Conservation (phyloP, 2,329 filamentous ascomycete genomes). For the Ascocoryne sarcoides region DNA sequence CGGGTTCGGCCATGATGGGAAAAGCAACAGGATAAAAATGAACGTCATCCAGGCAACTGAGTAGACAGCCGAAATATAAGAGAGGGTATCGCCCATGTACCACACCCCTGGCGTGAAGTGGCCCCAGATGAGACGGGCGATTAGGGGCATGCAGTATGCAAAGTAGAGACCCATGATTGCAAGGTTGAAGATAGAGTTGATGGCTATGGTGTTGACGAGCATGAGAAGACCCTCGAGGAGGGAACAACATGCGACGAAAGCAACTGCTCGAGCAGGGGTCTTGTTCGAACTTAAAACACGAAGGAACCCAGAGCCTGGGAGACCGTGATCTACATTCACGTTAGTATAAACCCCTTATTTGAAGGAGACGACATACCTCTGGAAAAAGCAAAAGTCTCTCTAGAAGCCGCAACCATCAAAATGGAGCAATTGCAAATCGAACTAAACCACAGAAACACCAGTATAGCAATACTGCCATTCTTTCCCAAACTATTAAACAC, state of each 20-base stretch:
- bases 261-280: slow-evolving; percentile 25
- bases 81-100: slow-evolving; percentile 26
- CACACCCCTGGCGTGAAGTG: slow-evolving; percentile 26
- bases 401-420: slow-evolving; percentile 41
- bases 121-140: slow-evolving; percentile 23
- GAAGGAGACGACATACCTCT: slow-evolving; percentile 29
- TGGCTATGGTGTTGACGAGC: slow-evolving; percentile 28
- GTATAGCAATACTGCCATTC: slow-evolving; percentile 35
- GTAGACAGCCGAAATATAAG: slow-evolving; percentile 21
- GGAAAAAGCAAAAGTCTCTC: slow-evolving; percentile 55
- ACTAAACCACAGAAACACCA: slow-evolving; percentile 16
- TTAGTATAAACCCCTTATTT: background rate
- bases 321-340: slow-evolving; percentile 22
- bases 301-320: slow-evolving; percentile 24
- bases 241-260: slow-evolving; percentile 22
- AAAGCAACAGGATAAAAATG: slow-evolving; percentile 26
- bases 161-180: slow-evolving; percentile 30
- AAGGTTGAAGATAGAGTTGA: slow-evolving; percentile 29
- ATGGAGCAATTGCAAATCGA: slow-evolving; percentile 2
- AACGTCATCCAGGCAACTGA: slow-evolving; percentile 27
- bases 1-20: slow-evolving; percentile 21
- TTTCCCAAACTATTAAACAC: slow-evolving; percentile 49
- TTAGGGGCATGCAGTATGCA: slow-evolving; percentile 28
- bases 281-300: slow-evolving; percentile 24
- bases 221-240: slow-evolving; percentile 27